phyloP scores from a whole-genome alignment of 2,329 filamentous ascomycete genomes.

The Fusarium sp. region DNA sequence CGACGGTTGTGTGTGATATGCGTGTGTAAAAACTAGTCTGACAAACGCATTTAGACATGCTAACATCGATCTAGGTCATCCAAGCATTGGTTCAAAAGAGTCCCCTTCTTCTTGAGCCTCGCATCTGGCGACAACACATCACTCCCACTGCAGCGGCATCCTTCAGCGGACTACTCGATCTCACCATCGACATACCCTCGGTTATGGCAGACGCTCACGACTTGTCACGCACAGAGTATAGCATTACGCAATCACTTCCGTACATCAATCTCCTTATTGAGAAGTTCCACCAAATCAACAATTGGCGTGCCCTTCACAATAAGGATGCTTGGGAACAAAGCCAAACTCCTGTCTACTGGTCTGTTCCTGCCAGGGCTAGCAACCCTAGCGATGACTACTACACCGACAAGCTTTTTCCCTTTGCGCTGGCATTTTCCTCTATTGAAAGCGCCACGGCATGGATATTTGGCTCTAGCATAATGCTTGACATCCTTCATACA shows the following conservation, averaged over 20 bases:
- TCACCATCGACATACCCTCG: neutral
- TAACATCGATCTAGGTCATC: neutral
- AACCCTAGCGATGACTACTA: neutral
- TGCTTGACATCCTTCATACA: slow-evolving; percentile 9
- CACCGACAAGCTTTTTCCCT: slow-evolving; percentile 5
- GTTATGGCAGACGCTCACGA: neutral
- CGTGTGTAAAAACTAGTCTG: rapidly evolving
- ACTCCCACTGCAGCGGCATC: neutral
- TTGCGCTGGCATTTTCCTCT: neutral
- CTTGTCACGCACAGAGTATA: rapidly evolving
- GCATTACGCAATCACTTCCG: rapidly evolving
- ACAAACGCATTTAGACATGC: rapidly evolving
- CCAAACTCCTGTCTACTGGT: neutral
- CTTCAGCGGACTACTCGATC: slow-evolving; percentile 4
- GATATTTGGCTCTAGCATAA: slow-evolving; percentile 3
- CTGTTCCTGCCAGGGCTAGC: neutral
- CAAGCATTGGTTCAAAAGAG: slow-evolving; percentile 7
- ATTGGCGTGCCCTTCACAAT: neutral
- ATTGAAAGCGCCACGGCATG: neutral
- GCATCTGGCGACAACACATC: slow-evolving; percentile 2
- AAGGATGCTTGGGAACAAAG: rapidly evolving
- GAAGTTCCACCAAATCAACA: neutral
- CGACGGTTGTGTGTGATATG: slow-evolving; percentile 17
- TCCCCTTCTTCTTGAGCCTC: neutral
- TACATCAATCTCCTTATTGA: neutral